phyloP scores from a whole-genome alignment of 352 stramenopile genomes.

The Elongisporangium undulatum region DNA sequence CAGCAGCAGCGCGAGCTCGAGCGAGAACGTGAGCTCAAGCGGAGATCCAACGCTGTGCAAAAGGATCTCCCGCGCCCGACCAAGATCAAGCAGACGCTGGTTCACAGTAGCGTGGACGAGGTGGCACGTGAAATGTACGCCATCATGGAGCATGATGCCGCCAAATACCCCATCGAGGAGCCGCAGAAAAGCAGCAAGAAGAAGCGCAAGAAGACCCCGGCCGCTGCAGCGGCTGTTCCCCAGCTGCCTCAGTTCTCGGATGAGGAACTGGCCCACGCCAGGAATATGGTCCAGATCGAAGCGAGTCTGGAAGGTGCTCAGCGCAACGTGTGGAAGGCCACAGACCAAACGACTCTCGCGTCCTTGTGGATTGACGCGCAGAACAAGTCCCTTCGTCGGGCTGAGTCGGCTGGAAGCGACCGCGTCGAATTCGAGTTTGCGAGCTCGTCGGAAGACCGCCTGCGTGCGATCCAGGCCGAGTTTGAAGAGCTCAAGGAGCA shows the following conservation, averaged over 20 bases:
- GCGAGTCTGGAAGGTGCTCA: constrained; percentile 35
- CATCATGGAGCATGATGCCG: constrained; percentile 62
- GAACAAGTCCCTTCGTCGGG: constrained; percentile 27
- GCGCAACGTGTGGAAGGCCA: constrained; percentile 35
- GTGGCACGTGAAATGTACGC: constrained; percentile 60
- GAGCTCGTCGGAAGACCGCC: constrained; percentile 26
- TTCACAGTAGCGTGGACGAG: constrained; percentile 32
- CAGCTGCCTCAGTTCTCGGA: constrained; percentile 48
- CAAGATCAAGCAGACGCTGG: constrained; percentile 45
- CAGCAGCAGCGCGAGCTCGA: constrained; percentile 38
- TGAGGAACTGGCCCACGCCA: constrained; percentile 52
- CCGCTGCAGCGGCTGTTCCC: constrained; percentile 13
- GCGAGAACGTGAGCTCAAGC: constrained; percentile 52
- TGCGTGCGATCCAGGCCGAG: constrained; percentile 46
- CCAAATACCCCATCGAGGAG: constrained; percentile 34
- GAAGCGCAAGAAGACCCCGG: constrained; percentile 36
- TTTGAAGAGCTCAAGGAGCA: constrained; percentile 68
- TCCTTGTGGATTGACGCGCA: constrained; percentile 39
- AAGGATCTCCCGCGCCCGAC: constrained; percentile 62
- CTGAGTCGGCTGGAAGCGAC: constrained; percentile 1
- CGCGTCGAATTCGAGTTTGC: constrained; percentile 40
- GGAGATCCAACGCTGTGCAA: constrained; percentile 66
- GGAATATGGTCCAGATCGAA: constrained; percentile 80
- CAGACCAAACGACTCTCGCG: constrained; percentile 10
- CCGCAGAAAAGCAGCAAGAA: constrained; percentile 56